Conservation (phyloP, 2,329 filamentous ascomycete genomes). For the Coniosporium tulheliwenetii region DNA sequence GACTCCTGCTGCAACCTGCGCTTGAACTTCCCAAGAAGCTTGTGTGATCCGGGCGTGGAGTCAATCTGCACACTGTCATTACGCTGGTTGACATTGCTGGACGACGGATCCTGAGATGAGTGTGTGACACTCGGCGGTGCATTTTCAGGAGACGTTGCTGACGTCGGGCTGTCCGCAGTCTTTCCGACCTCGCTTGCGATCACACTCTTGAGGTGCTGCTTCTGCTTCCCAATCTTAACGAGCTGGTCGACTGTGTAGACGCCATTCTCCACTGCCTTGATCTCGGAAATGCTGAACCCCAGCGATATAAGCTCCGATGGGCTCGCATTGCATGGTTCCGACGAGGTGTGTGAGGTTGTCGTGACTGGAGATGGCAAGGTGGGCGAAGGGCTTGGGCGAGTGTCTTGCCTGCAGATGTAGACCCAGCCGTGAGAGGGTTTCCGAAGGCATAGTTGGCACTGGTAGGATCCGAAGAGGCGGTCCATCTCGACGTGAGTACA, state of each 20-base stretch:
- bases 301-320: conserved; percentile 5
- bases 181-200: conserved; percentile 3
- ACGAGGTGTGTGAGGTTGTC: neutral
- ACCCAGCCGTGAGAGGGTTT: conserved; percentile 51
- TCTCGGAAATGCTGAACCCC: conserved; percentile 23
- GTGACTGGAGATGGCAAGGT: no score
- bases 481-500: conserved; percentile 59
- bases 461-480: conserved; percentile 40
- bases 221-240: conserved; percentile 24
- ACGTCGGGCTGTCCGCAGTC: neutral
- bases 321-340: neutral
- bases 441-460: conserved; percentile 44
- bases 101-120: no score
- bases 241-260: conserved; percentile 27
- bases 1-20: neutral
- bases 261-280: conserved; percentile 24
- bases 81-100: neutral
- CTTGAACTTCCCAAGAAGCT: neutral
- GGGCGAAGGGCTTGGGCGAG: conserved; percentile 7
- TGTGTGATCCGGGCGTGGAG: neutral
- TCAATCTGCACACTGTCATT: neutral
- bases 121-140: neutral
- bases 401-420: conserved; percentile 58
- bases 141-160: neutral
- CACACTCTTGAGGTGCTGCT: conserved; percentile 15